Evolutionary conservation across 306 rosid species (phyloP).

Genomic region (Castanea mollissima): DNA sequence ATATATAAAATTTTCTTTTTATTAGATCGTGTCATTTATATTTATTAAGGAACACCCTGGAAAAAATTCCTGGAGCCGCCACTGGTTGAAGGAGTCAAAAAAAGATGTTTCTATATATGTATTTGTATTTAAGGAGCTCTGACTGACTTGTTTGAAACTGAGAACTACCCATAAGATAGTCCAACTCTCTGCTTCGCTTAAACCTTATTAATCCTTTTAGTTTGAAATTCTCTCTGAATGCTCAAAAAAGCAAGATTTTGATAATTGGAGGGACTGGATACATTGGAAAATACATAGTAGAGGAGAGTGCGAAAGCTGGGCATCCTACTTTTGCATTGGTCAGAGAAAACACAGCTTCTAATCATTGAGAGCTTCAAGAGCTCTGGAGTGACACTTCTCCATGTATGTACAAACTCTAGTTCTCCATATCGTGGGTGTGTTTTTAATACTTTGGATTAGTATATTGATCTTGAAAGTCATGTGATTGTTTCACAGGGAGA

Average conservation of each 20-base stretch:
- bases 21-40: too few relatives aligned
- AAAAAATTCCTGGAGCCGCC: too few relatives aligned
- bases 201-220: not conserved
- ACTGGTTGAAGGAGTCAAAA: too few relatives aligned
- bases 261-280: conserved; percentile 36
- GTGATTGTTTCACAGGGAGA: conserved; percentile 23
- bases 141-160: too few relatives aligned
- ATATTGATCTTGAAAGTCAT: not conserved
- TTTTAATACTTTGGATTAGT: not conserved
- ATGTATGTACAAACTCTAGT: conserved; percentile 8
- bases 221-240: conserved; percentile 12
- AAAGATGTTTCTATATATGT: too few relatives aligned
- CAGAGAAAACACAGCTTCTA: conserved; percentile 25
- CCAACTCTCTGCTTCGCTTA: too few relatives aligned
- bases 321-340: conserved; percentile 41
- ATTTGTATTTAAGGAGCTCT: too few relatives aligned
- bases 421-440: not conserved
- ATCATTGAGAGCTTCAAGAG: conserved; percentile 23
- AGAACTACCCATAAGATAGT: too few relatives aligned
- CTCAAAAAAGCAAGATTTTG: conserved; percentile 30
- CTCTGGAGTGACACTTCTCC: conserved; percentile 24
- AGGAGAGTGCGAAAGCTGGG: conserved; percentile 38
- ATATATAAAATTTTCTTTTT: too few relatives aligned
- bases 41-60: too few relatives aligned
- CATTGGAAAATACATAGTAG: conserved; percentile 34